Evolutionary conservation across 2,329 filamentous ascomycete genomes (phyloP).

Genomic region (Pseudofabraea citricarpa): DNA sequence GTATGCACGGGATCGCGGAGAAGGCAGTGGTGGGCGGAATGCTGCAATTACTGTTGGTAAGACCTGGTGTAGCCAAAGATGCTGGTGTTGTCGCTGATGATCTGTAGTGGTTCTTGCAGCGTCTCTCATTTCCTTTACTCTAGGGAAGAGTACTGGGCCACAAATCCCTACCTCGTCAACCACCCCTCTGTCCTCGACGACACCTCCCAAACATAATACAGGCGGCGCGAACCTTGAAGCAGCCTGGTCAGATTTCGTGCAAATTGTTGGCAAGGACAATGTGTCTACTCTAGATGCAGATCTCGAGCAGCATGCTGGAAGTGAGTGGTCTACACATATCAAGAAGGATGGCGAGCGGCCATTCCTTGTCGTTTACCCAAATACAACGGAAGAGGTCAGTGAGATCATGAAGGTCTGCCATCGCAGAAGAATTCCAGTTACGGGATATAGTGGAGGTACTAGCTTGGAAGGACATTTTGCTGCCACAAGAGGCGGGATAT

Average conservation of each 20-base stretch:
- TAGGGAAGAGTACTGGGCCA: slow-evolving; percentile 51
- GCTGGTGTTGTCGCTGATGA: slow-evolving; percentile 3
- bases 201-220: slow-evolving; percentile 50
- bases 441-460: slow-evolving; percentile 82
- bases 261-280: slow-evolving; percentile 58
- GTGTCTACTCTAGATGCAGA: slow-evolving; percentile 56
- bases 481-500: slow-evolving; percentile 76
- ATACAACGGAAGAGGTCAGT: slow-evolving; percentile 77
- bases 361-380: slow-evolving; percentile 72
- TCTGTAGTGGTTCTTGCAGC: slow-evolving; percentile 22
- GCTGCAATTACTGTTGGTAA: slow-evolving; percentile 51
- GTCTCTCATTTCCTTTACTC: slow-evolving; percentile 40
- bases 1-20: slow-evolving; percentile 37
- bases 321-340: slow-evolving; percentile 59
- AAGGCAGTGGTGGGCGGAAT: slow-evolving; percentile 36
- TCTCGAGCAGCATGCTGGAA: slow-evolving; percentile 51
- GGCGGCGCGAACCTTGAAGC: slow-evolving; percentile 61
- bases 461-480: slow-evolving; percentile 87
- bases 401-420: slow-evolving; percentile 87
- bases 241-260: slow-evolving; percentile 64
- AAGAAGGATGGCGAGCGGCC: slow-evolving; percentile 43
- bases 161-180: slow-evolving; percentile 51
- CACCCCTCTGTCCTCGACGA: slow-evolving; percentile 47
- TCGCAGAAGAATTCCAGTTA: slow-evolving; percentile 73
- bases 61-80: slow-evolving; percentile 13